Evolutionary conservation across 306 rosid genomes (phyloP).

Genomic region (Begonia loranthoides): DNA sequence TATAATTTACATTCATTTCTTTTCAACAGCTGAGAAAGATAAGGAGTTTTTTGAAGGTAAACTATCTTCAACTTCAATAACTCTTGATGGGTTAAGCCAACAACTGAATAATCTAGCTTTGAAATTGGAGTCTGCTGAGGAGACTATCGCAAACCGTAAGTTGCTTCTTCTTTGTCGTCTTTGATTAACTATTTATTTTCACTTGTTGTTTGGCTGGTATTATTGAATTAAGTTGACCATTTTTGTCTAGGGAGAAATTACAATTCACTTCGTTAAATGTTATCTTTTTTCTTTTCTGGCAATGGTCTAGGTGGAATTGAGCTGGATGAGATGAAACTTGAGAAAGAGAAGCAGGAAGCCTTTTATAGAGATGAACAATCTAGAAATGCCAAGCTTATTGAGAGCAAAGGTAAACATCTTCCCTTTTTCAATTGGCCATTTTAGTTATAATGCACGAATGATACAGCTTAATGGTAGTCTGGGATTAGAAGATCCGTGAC

Average conservation of each 20-base stretch:
- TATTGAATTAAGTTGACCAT: neutral
- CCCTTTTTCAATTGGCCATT: neutral
- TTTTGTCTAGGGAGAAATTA: neutral
- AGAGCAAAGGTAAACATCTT: slow-evolving; percentile 48
- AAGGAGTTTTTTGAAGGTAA: slow-evolving; percentile 55
- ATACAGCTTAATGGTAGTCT: neutral
- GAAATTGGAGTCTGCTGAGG: slow-evolving; percentile 52
- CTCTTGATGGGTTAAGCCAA: slow-evolving; percentile 58
- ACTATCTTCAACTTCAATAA: slow-evolving; percentile 42
- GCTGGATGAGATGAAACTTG: slow-evolving; percentile 39
- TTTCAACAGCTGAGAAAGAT: slow-evolving; percentile 61
- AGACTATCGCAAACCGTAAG: slow-evolving; percentile 52
- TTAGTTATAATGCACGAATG: neutral
- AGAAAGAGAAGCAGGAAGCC: slow-evolving; percentile 41
- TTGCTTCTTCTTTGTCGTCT: neutral
- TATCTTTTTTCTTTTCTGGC: neutral
- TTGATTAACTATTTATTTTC: neutral
- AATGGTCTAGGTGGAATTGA: slow-evolving; percentile 41
- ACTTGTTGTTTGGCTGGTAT: neutral
- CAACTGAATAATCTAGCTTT: slow-evolving; percentile 54
- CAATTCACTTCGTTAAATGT: neutral
- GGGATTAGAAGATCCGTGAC: too few species aligned
- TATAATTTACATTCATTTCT: slow-evolving; percentile 5
- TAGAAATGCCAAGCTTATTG: slow-evolving; percentile 35
- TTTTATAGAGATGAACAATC: slow-evolving; percentile 39